phyloP scores from a whole-genome alignment of 1,284 basidiomycete genomes.

The Fomes fomentarius region DNA sequence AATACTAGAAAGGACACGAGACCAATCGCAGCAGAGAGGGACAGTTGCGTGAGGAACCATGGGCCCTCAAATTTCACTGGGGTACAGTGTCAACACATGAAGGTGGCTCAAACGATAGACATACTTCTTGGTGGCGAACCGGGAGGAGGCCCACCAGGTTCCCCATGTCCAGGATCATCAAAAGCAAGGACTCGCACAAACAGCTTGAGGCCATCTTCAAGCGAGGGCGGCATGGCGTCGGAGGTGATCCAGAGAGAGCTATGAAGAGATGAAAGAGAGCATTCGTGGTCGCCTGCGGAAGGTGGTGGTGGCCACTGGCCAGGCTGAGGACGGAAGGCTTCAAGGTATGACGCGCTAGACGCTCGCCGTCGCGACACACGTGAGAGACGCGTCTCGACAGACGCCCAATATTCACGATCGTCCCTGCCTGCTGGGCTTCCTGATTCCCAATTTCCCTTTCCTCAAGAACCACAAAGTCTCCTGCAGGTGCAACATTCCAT shows the following conservation, averaged over 20 bases:
- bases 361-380: constrained; percentile 21
- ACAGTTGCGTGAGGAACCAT: constrained; percentile 92
- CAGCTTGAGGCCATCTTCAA: constrained; percentile 7
- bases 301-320: not conserved
- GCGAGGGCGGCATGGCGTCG: constrained; percentile 5
- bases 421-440: too few relatives aligned
- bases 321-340: not conserved
- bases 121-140: constrained; percentile 61
- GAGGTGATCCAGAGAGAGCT: not conserved
- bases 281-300: constrained; percentile 16
- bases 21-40: constrained; percentile 81
- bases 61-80: constrained; percentile 81
- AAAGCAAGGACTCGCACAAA: constrained; percentile 11
- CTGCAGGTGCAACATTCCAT: too few relatives aligned
- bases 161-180: constrained; percentile 18
- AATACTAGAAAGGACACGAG: constrained; percentile 84
- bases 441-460: not conserved
- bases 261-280: constrained; percentile 5
- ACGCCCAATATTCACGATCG: constrained; percentile 3
- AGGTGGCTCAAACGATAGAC: constrained; percentile 29
- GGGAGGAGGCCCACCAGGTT: constrained; percentile 43
- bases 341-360: constrained; percentile 12
- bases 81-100: not conserved
- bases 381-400: constrained; percentile 10
- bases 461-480: not conserved